Percentiles rank a stretch among this genome's conserved stretches.
These are phyloP conservation scores for Fragaria ananassa DNA, from an alignment of 306 rosid species.

Conservation along the genomic window DNA sequence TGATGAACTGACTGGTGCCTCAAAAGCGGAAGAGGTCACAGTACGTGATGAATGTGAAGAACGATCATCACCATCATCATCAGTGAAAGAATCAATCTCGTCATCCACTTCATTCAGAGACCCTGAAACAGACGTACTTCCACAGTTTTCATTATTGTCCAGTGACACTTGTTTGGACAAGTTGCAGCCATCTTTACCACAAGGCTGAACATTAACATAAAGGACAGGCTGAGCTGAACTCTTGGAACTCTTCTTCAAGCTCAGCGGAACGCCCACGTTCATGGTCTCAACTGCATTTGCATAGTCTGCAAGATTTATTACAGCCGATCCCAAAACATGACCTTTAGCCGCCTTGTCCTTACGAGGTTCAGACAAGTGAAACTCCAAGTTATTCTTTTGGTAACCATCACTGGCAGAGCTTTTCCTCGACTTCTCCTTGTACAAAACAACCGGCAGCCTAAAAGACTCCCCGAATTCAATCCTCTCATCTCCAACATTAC, in stretches of 20 bases:
- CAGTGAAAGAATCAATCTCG: constrained; percentile 69
- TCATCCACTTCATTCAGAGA: constrained; percentile 39
- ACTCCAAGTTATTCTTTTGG: constrained; percentile 66
- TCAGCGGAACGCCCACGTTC: constrained; percentile 38
- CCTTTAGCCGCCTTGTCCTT: constrained; percentile 56
- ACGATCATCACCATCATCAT: constrained; percentile 40
- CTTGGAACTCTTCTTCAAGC: constrained; percentile 61
- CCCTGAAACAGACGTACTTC: constrained; percentile 45
- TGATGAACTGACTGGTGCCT: constrained; percentile 44
- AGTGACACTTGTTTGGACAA: constrained; percentile 47
- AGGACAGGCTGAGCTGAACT: constrained; percentile 51
- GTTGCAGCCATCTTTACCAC: constrained; percentile 43
- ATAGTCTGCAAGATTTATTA: constrained; percentile 65
- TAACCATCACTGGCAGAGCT: constrained; percentile 38
- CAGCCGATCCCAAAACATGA: constrained; percentile 62
- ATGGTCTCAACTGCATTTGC: constrained; percentile 46
- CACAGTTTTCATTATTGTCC: constrained; percentile 52
- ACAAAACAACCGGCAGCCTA: constrained; percentile 45
- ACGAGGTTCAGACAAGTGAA: constrained; percentile 45
- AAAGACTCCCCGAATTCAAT: constrained; percentile 54
- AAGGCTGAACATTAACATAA: constrained; percentile 57
- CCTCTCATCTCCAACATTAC: constrained; percentile 38
- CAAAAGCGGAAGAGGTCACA: constrained; percentile 38
- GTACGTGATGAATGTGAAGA: constrained; percentile 39
- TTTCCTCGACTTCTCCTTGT: constrained; percentile 53